Evolutionary conservation across 2,329 filamentous ascomycete genomes (phyloP).

Genomic region (Colletotrichum truncatum): DNA sequence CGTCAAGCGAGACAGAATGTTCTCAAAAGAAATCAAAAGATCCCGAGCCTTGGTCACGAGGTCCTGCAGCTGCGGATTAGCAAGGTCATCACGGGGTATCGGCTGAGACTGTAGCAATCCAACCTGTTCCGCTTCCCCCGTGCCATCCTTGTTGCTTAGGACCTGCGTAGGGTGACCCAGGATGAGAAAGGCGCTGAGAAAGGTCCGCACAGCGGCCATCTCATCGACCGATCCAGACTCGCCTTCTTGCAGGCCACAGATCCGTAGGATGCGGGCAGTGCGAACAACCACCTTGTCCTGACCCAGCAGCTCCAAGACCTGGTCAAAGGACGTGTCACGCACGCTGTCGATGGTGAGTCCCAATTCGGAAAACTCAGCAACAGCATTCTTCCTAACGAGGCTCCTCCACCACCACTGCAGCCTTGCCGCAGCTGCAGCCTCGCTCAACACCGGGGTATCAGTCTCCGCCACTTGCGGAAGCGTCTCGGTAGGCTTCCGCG

Average conservation of each 20-base stretch:
- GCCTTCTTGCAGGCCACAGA: slow-evolving; percentile 76
- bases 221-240: slow-evolving; percentile 70
- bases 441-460: slow-evolving; percentile 53
- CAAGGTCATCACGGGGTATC: slow-evolving; percentile 61
- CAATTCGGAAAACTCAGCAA: slow-evolving; percentile 73
- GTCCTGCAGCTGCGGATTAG: slow-evolving; percentile 72
- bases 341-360: slow-evolving; percentile 77
- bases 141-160: slow-evolving; percentile 75
- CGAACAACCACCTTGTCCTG: slow-evolving; percentile 72
- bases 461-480: slow-evolving; percentile 61
- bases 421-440: slow-evolving; percentile 69
- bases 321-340: slow-evolving; percentile 75
- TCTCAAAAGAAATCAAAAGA: slow-evolving; percentile 81
- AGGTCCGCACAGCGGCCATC: slow-evolving; percentile 77
- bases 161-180: slow-evolving; percentile 82
- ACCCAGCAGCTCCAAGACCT: slow-evolving; percentile 74
- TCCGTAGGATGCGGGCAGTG: slow-evolving; percentile 73
- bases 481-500: slow-evolving; percentile 59
- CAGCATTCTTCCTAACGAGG: slow-evolving; percentile 62
- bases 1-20: slow-evolving; percentile 72
- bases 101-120: slow-evolving; percentile 51
- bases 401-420: slow-evolving; percentile 79
- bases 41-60: slow-evolving; percentile 82
- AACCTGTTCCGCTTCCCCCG: slow-evolving; percentile 66
- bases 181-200: slow-evolving; percentile 83